Conservation (phyloP, 441 rosid species). For the Monsonia emarginata region DNA sequence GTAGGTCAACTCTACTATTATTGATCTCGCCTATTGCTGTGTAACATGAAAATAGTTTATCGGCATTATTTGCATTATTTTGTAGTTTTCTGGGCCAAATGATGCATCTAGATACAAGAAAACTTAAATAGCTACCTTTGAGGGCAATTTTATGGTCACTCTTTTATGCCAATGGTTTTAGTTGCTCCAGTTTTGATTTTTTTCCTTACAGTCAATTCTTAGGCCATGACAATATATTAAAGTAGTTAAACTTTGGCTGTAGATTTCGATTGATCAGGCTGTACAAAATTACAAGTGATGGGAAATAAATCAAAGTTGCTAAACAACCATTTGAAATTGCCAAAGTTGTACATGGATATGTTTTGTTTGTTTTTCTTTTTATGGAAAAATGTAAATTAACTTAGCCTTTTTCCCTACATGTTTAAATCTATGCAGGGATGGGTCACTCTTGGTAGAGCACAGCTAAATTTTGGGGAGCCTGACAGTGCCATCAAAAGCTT, state of each 20-base stretch:
- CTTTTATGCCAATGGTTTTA: background rate
- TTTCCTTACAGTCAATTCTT: too few species aligned
- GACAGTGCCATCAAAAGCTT: conserved; percentile 65
- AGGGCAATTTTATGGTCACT: background rate
- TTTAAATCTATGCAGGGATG: conserved; percentile 44
- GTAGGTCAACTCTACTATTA: conserved; percentile 21
- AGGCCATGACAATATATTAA: too few species aligned
- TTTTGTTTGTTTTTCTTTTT: too few species aligned
- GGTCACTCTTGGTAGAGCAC: conserved; percentile 85
- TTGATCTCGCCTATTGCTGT: background rate
- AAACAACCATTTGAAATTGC: too few species aligned
- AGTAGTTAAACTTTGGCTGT: too few species aligned
- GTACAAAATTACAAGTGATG: too few species aligned
- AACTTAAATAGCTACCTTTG: background rate
- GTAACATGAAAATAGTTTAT: too few species aligned
- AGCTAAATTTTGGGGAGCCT: conserved; percentile 81
- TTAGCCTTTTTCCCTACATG: conserved; percentile 8
- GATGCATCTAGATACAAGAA: background rate
- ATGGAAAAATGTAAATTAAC: too few species aligned
- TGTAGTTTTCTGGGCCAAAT: background rate
- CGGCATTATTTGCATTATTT: background rate
- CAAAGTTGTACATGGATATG: background rate
- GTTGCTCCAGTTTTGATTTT: too few species aligned
- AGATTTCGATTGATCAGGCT: too few species aligned
- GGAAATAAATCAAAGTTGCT: too few species aligned